Conservation (phyloP, 768 basidiomycete genomes). For the Boletus subcaerulescens region DNA sequence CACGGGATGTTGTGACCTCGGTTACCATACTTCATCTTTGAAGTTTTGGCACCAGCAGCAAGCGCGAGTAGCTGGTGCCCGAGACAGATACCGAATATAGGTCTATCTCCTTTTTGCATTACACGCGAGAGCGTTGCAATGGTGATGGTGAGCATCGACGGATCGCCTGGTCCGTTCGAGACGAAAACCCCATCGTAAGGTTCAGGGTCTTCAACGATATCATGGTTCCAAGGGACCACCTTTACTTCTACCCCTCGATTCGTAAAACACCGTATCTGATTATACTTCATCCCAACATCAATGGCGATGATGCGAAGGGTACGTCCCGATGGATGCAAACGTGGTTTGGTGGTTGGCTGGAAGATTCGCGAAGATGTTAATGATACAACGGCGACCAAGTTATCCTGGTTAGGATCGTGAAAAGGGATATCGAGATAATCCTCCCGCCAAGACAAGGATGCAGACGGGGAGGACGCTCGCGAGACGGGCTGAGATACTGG, state of each 20-base stretch:
- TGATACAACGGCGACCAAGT: slow-evolving; percentile 91
- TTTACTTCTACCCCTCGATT: slow-evolving; percentile 92
- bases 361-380: slow-evolving; percentile 64
- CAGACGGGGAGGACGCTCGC: slow-evolving; percentile 53
- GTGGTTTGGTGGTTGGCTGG: slow-evolving; percentile 53
- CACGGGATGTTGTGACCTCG: slow-evolving; percentile 99
- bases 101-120: slow-evolving; percentile 70
- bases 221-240: slow-evolving; percentile 96
- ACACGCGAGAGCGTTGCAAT: slow-evolving; percentile 63
- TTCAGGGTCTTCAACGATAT: slow-evolving; percentile 75
- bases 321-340: slow-evolving; percentile 75
- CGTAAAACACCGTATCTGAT: slow-evolving; percentile 96
- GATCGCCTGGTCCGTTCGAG: slow-evolving; percentile 98
- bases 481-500: slow-evolving; percentile 41
- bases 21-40: slow-evolving; percentile 99
- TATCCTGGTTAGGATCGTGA: slow-evolving; percentile 82
- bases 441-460: slow-evolving; percentile 68
- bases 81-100: slow-evolving; percentile 98
- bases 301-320: slow-evolving; percentile 82
- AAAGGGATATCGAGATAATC: slow-evolving; percentile 83
- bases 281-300: slow-evolving; percentile 99
- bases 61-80: slow-evolving; percentile 96
- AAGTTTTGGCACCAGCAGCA: slow-evolving; percentile 89
- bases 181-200: slow-evolving; percentile 94
- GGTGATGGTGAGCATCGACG: slow-evolving; percentile 75